Base-by-base conservation (phyloP, 179 eudicot genomes). In the Vitellaria paradoxa region DNA sequence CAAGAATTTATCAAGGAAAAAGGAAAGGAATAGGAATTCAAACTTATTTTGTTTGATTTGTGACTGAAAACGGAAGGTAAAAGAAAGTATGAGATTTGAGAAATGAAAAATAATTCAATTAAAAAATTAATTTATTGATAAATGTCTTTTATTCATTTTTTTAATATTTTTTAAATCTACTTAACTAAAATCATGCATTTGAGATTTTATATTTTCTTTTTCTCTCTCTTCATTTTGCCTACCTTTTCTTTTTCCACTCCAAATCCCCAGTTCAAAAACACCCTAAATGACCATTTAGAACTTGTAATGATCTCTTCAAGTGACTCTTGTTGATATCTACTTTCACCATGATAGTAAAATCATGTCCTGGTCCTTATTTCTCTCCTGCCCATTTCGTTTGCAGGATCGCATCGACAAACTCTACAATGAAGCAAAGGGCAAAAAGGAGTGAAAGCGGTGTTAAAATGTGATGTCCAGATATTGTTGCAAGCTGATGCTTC, bases 401-500 rank as follows among this genome's bases (percentile, higher is more conserved):
- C 91, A 96, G 99, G 94, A 87, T 5, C 40, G 70, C 78, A 65
- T 96, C 56, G 88, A 93, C 80, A 85, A 90, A 82, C 86, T 96
- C 79, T 96, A 93, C 78, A 64, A 7, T 46, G 93, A 89, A 86
- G 98, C 91, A 56, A 93, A 92, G 83, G 88, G 78, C 40, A 45
- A 77, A 59, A 84, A 83, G 80, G 82, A 79, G 53, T 87, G 83
- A 83, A 69, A 45, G 56, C 15, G 5, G 12, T 3, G 37, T 37
- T 49, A 26, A 14, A 52, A 37, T 68, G 7, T 26, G 56, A 30
- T 30, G 5, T 37, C 23, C 49, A 9, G 52, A 30, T 52, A n/a
- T 10, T 18, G n/a, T 37, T 23, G 30, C 14, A 30, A 72, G 50
- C 26, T 5, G 50, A 26, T 55, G 47, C 47, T 30, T 56, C 24